These are phyloP conservation scores for Saxophila tyrrhenica DNA, from an alignment of 495 filamentous ascomycete genomes.

Conservation along the genomic window DNA sequence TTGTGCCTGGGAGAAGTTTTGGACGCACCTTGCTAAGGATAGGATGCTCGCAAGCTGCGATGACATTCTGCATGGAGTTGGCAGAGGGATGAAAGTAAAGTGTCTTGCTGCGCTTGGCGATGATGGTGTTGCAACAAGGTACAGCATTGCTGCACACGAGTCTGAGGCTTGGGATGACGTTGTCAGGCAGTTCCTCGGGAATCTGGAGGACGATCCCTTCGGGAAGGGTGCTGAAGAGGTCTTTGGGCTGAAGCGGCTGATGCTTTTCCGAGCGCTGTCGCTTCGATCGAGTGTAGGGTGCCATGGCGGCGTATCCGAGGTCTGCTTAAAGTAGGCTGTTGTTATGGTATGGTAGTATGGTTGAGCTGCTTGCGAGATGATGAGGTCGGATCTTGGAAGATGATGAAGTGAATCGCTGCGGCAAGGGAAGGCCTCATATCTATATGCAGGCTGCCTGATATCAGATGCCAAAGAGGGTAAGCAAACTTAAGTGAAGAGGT, in stretches of 20 bases:
- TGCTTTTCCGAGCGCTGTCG: no score
- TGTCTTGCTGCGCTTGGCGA: background rate
- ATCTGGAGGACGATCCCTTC: background rate
- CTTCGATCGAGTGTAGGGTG: background rate
- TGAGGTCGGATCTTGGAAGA: no score
- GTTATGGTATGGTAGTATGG: no score
- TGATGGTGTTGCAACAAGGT: background rate
- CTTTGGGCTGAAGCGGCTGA: no score
- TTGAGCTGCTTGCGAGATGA: no score
- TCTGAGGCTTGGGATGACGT: background rate
- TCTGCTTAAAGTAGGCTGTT: background rate
- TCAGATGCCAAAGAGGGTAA: no score
- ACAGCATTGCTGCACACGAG: background rate
- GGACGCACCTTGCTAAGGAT: no score
- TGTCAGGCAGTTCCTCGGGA: background rate
- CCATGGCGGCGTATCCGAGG: background rate
- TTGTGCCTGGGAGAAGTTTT: no score
- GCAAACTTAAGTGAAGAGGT: no score
- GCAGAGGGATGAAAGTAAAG: conserved; percentile 1
- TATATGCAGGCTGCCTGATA: background rate
- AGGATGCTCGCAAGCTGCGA: background rate
- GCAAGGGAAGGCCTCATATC: no score
- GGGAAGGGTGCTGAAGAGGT: background rate
- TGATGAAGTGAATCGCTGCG: no score
- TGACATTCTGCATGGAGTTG: background rate